Conservation (phyloP, 2,329 filamentous ascomycete genomes). For the Alternaria sp. region DNA sequence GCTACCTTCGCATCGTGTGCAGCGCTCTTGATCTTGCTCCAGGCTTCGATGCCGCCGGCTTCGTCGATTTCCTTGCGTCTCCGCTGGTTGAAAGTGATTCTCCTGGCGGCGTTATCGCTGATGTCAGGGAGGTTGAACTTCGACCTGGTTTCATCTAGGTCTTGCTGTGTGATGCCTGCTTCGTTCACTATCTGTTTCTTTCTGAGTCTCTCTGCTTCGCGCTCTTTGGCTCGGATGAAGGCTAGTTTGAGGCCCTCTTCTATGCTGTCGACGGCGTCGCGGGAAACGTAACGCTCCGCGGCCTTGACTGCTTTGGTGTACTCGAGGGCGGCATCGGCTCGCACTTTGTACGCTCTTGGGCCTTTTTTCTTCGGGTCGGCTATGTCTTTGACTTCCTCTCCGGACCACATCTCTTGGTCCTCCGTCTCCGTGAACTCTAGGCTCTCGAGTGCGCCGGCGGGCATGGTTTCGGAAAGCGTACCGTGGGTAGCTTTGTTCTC, state of each 20-base stretch:
- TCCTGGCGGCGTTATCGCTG: constrained; percentile 7
- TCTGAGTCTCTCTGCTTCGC: constrained; percentile 3
- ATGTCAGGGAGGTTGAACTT: constrained; percentile 20
- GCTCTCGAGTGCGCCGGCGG: neutral
- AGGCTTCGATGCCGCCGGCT: constrained; percentile 25
- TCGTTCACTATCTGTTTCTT: constrained; percentile 8
- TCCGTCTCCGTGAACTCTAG: constrained; percentile 13
- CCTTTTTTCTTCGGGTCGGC: neutral
- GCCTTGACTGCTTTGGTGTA: constrained; percentile 23
- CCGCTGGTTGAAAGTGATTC: constrained; percentile 22
- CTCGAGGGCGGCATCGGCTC: constrained; percentile 13
- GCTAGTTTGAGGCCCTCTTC: constrained; percentile 35
- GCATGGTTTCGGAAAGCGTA: constrained; percentile 5
- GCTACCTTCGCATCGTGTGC: constrained; percentile 14
- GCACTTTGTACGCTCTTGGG: constrained; percentile 1
- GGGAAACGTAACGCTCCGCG: constrained; percentile 24
- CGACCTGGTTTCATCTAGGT: constrained; percentile 16
- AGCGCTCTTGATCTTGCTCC: constrained; percentile 8
- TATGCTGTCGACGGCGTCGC: constrained; percentile 27
- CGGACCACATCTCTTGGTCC: constrained; percentile 17
- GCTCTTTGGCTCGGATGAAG: constrained; percentile 28
- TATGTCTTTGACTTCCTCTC: constrained; percentile 7
- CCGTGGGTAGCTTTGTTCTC: constrained; percentile 20
- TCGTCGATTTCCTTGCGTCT: constrained; percentile 19
- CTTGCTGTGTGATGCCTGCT: constrained; percentile 16